Evolutionary conservation across 768 basidiomycete species (phyloP).

Genomic region (Glaciozyma antarctica): DNA sequence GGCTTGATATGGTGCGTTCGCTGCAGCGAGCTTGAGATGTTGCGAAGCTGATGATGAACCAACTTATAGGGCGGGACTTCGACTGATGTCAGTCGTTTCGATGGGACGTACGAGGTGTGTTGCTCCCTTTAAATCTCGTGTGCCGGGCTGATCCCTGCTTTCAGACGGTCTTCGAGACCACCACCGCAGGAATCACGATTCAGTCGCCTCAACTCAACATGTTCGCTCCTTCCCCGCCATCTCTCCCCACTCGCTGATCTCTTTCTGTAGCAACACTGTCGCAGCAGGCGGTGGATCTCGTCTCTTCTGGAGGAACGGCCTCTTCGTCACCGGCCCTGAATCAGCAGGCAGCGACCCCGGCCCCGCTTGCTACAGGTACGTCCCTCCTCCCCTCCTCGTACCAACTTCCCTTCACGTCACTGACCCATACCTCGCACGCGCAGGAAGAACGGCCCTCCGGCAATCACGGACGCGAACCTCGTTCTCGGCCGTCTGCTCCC

Average conservation of each 20-base stretch:
- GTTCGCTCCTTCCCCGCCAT: constrained; percentile 43
- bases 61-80: constrained; percentile 64
- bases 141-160: background rate
- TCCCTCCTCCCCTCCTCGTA: background rate
- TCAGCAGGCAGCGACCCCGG: constrained; percentile 91
- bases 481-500: constrained; percentile 79
- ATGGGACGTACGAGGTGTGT: constrained; percentile 64
- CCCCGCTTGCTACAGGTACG: constrained; percentile 69
- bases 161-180: constrained; percentile 81
- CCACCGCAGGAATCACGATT: constrained; percentile 91
- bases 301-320: constrained; percentile 62
- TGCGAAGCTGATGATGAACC: background rate
- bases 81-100: constrained; percentile 88
- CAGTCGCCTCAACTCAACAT: constrained; percentile 90
- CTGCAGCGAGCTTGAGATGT: background rate
- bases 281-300: constrained; percentile 77
- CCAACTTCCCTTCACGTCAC: too few species aligned
- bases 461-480: constrained; percentile 87
- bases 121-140: background rate
- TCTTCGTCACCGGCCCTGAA: constrained; percentile 84
- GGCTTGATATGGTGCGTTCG: background rate
- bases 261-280: constrained; percentile 36
- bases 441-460: constrained; percentile 73
- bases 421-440: too few species aligned
- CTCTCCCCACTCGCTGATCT: background rate